These are phyloP conservation scores for Suillus plorans DNA, from an alignment of 768 basidiomycete genomes.

Conservation along the genomic window DNA sequence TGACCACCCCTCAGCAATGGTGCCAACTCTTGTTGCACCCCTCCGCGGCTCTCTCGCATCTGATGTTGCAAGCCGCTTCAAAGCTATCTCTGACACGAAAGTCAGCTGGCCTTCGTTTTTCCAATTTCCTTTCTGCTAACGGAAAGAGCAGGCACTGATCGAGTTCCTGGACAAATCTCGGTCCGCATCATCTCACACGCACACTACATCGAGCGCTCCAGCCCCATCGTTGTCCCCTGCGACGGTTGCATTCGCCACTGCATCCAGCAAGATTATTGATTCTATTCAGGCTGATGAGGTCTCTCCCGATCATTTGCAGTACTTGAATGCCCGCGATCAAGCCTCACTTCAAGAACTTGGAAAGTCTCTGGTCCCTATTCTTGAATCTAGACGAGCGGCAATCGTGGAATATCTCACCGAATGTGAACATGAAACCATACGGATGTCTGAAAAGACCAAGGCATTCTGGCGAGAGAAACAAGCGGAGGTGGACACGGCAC, in stretches of 20 bases:
- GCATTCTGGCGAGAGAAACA: slow-evolving; percentile 61
- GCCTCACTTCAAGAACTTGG: slow-evolving; percentile 52
- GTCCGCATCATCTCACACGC: slow-evolving; percentile 61
- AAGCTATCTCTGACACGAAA: slow-evolving; percentile 74
- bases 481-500: slow-evolving; percentile 39
- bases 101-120: slow-evolving; percentile 33
- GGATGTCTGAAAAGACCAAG: slow-evolving; percentile 62
- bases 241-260: slow-evolving; percentile 62
- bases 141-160: slow-evolving; percentile 55
- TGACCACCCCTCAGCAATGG: slow-evolving; percentile 50
- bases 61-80: slow-evolving; percentile 77
- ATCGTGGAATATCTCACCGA: slow-evolving; percentile 52
- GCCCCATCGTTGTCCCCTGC: slow-evolving; percentile 79
- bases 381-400: slow-evolving; percentile 49
- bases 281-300: slow-evolving; percentile 63
- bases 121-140: background rate
- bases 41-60: slow-evolving; percentile 66
- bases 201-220: slow-evolving; percentile 69
- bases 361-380: slow-evolving; percentile 35
- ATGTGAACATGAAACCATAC: slow-evolving; percentile 45
- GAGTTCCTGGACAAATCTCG: slow-evolving; percentile 85
- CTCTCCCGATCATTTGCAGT: slow-evolving; percentile 60
- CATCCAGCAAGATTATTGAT: slow-evolving; percentile 34
- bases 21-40: slow-evolving; percentile 86
- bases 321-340: slow-evolving; percentile 58